Evolutionary conservation across 164 flowering plant species (phyloP).

Genomic region (Cinnamomum chago): DNA sequence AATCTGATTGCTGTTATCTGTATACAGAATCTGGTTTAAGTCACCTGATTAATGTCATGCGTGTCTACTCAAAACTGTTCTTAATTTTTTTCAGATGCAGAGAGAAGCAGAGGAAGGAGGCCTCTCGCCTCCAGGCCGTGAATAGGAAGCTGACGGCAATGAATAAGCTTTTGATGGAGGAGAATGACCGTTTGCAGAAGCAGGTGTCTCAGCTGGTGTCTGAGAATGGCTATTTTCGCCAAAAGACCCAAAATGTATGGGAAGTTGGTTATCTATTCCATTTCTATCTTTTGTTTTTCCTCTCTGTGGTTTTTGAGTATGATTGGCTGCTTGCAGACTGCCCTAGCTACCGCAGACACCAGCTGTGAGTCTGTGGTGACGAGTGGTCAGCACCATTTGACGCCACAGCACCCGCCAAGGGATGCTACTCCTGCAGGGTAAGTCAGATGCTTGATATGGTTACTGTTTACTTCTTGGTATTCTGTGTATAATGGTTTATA

Average conservation of each 20-base stretch:
- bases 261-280: background rate
- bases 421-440: conserved; percentile 99
- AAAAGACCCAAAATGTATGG: conserved; percentile 62
- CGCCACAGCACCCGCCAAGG: conserved; percentile 87
- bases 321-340: conserved; percentile 38
- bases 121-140: conserved; percentile 78
- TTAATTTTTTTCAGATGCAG: conserved; percentile 54
- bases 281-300: background rate
- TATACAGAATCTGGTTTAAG: background rate
- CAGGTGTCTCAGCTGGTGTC: conserved; percentile 90
- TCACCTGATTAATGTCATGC: background rate
- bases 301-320: background rate
- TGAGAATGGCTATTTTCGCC: conserved; percentile 87
- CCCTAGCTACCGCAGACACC: conserved; percentile 77
- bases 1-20: background rate
- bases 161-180: conserved; percentile 96
- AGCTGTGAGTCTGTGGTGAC: conserved; percentile 97
- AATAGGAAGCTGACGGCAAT: conserved; percentile 88
- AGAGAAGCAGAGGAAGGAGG: conserved; percentile 94
- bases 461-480: background rate
- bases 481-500: conserved; percentile 12
- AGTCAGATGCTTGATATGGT: conserved; percentile 27
- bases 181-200: conserved; percentile 92
- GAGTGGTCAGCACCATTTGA: conserved; percentile 78
- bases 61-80: background rate